Evolutionary conservation across 768 basidiomycete species (phyloP), one percentile per base, ranked within the genome.

Genomic region (Dentipellis fragilis): DNA sequence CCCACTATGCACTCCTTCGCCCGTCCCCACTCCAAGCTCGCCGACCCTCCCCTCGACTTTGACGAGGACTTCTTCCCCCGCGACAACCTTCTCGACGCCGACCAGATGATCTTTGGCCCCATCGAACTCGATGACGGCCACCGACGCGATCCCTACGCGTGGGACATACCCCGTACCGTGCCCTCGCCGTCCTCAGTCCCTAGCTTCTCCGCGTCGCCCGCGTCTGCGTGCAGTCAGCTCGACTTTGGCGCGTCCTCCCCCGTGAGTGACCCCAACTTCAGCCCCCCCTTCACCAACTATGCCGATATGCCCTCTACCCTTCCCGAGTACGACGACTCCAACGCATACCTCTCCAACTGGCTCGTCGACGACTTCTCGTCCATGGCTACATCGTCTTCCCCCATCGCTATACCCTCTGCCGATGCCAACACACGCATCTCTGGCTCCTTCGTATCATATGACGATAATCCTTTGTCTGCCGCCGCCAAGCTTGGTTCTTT

Each of bases 321-420:
- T 36, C 56, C 58, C 57, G 80, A 82, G 63, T 66, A 68, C 58
- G 71, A 70, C 56, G 72, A 73, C 57, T 63, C 69, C 59, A 63
- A 70, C 59, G 65, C 74, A 39, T 75, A 76, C 65, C 48, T 49
- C 14, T 70, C 78, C 0, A 73, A 76, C 58, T 88, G 86, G 86
- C 73, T 87, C 52, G 75, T 78, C 63, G 86, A 88, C 67, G 80
- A 83, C 51, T 55, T 67, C 23, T 63, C 68, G 23, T 42, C 70
- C 29, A 58, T 67, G 23, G 68, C 69, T 40, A 66, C 71, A 57
- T 63, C 76, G 8, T 77, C 83, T 2, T 80, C 83, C 0, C 85
- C 87, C 22, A 83, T 86, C 62, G 76, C 83, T 59, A 84, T 84
- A 52, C 81, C 66, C 29, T 49, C 59, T 34, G 72, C 77, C 4